A percentile compares a stretch with the other conserved stretches of the same genome.
These are phyloP conservation scores for Scutellaria minor DNA, from an alignment of 257 asterid genomes.

Conservation along the genomic window DNA sequence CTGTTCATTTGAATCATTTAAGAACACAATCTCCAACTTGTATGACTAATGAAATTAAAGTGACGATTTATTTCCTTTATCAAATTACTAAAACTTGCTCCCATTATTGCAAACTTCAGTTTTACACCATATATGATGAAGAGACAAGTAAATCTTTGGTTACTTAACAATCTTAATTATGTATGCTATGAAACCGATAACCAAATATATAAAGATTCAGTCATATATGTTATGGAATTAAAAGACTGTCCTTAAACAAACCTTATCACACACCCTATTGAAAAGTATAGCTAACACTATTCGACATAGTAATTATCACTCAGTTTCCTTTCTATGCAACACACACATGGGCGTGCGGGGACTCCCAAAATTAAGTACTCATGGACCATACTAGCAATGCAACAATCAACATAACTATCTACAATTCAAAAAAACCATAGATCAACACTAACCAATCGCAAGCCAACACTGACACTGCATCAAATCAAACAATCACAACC, in stretches of 20 bases:
- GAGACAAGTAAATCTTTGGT: background rate
- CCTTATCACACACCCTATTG: background rate
- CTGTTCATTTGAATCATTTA: background rate
- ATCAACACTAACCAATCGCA: slow-evolving; percentile 21
- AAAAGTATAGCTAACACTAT: background rate
- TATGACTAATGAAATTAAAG: slow-evolving; percentile 13
- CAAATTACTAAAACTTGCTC: background rate
- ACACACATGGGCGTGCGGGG: background rate
- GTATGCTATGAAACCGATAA: background rate
- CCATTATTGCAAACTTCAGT: background rate
- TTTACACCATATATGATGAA: slow-evolving; percentile 6
- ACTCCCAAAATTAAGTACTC: background rate
- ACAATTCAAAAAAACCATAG: slow-evolving; percentile 2
- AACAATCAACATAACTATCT: background rate
- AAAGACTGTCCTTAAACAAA: background rate
- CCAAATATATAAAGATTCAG: background rate
- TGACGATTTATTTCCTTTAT: background rate
- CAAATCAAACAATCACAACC: slow-evolving; percentile 29
- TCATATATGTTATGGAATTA: slow-evolving; percentile 11
- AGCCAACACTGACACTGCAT: slow-evolving; percentile 15
- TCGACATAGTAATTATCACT: background rate
- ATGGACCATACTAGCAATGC: background rate
- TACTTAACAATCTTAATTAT: background rate
- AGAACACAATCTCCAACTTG: background rate
- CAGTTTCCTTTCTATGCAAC: background rate